phyloP scores from a whole-genome alignment of 495 filamentous ascomycete species.

The Peziza echinospora region DNA sequence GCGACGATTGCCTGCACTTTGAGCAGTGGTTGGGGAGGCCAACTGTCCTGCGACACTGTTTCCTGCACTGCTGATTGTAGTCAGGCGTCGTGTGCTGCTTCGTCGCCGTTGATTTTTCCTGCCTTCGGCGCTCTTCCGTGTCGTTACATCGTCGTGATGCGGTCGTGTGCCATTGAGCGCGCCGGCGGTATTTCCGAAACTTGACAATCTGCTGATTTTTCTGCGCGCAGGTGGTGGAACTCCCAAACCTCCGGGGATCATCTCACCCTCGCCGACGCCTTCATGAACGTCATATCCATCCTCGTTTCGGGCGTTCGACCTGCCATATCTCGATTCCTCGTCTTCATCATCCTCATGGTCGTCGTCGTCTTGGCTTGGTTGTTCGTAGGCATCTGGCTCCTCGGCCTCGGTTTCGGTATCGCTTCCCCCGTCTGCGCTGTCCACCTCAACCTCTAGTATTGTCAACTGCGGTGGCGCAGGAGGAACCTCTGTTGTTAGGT shows the following conservation, averaged over 20 bases:
- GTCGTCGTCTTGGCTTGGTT: conserved; percentile 17
- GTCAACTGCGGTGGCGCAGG: conserved; percentile 36
- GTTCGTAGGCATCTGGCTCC: conserved; percentile 19
- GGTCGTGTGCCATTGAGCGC: not conserved
- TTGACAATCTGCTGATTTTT: not conserved
- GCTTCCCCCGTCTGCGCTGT: conserved; percentile 13
- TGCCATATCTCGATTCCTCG: conserved; percentile 21
- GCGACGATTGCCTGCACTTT: conserved; percentile 12
- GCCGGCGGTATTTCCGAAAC: not conserved
- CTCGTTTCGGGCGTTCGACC: not conserved
- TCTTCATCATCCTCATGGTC: conserved; percentile 12
- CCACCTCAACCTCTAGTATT: conserved; percentile 30
- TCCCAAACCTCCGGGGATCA: not conserved
- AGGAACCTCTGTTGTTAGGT: conserved; percentile 29
- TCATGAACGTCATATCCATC: not conserved
- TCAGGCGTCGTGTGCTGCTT: not conserved
- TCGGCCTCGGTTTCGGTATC: conserved; percentile 15
- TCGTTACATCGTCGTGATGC: not conserved
- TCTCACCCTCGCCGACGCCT: not conserved
- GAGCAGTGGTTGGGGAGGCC: conserved; percentile 1
- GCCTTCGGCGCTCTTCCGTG: not conserved
- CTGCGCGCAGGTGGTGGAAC: not conserved
- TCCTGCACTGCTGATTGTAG: conserved; percentile 8
- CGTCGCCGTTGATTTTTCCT: not conserved
- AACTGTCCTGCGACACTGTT: no score